phyloP scores from a whole-genome alignment of 2,329 filamentous ascomycete genomes.

The Cercospora zeae-maydis region DNA sequence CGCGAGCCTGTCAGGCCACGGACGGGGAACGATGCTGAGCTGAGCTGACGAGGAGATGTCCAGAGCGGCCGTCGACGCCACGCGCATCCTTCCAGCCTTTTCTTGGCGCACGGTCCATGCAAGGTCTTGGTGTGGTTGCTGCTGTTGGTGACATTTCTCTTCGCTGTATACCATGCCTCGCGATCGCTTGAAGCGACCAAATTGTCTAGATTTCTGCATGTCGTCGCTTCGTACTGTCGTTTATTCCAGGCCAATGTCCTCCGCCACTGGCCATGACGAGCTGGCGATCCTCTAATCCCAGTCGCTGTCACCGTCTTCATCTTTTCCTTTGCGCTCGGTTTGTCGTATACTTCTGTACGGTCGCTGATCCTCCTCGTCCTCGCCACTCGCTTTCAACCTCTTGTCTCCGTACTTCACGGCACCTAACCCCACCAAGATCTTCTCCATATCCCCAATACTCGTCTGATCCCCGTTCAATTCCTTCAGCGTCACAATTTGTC shows the following conservation, averaged over 20 bases:
- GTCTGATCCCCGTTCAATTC: constrained; percentile 71
- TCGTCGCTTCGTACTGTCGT: background rate
- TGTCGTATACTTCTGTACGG: constrained; percentile 23
- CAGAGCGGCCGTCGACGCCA: background rate
- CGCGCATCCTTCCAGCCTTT: background rate
- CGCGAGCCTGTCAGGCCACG: background rate
- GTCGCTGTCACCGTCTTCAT: constrained; percentile 54
- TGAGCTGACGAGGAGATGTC: background rate
- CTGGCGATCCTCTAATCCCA: constrained; percentile 47
- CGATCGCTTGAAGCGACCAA: background rate
- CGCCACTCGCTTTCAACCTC: constrained; percentile 63
- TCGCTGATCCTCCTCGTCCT: constrained; percentile 47
- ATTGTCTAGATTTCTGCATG: background rate
- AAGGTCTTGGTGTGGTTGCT: background rate
- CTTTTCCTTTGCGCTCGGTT: constrained; percentile 35
- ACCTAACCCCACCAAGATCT: constrained; percentile 74
- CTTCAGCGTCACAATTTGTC: constrained; percentile 84
- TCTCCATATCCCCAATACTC: constrained; percentile 66
- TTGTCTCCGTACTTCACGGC: constrained; percentile 76
- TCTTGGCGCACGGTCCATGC: background rate
- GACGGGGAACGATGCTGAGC: background rate
- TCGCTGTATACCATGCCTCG: background rate
- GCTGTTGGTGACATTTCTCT: background rate
- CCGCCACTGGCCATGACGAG: background rate
- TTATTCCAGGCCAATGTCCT: background rate